Evolutionary conservation across 257 asterid genomes (phyloP).

Genomic region (Penstemon eatonii): DNA sequence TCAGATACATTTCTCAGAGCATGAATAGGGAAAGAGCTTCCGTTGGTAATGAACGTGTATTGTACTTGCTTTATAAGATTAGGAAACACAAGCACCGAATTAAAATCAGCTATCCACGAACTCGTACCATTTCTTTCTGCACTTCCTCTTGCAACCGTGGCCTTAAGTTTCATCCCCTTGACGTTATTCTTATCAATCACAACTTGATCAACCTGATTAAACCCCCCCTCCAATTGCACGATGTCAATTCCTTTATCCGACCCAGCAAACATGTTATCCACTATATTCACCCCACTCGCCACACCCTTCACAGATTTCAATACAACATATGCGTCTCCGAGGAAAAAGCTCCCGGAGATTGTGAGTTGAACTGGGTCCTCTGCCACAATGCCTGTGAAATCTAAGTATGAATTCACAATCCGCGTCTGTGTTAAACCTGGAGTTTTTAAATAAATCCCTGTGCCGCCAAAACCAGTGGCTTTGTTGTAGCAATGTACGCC

Average conservation of each 20-base stretch:
- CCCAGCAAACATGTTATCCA: slow-evolving; percentile 80
- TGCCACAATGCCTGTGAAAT: slow-evolving; percentile 79
- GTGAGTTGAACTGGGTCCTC: slow-evolving; percentile 94
- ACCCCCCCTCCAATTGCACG: slow-evolving; percentile 61
- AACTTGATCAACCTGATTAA: slow-evolving; percentile 61
- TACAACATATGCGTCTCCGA: slow-evolving; percentile 64
- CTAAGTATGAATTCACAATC: slow-evolving; percentile 71
- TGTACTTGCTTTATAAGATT: slow-evolving; percentile 53
- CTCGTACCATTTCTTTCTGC: slow-evolving; percentile 47
- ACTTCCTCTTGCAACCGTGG: slow-evolving; percentile 58
- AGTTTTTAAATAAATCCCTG: slow-evolving; percentile 61
- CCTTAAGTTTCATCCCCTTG: slow-evolving; percentile 62
- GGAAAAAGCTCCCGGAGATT: slow-evolving; percentile 63
- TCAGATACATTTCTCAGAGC: slow-evolving; percentile 55
- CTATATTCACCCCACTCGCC: slow-evolving; percentile 62
- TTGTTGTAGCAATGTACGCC: slow-evolving; percentile 93
- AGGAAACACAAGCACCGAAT: slow-evolving; percentile 62
- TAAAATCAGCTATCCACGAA: slow-evolving; percentile 72
- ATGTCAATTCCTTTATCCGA: slow-evolving; percentile 53
- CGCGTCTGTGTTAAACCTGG: slow-evolving; percentile 79
- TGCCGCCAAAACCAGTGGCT: slow-evolving; percentile 88
- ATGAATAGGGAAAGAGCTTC: slow-evolving; percentile 49
- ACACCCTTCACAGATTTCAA: slow-evolving; percentile 68
- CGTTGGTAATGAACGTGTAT: slow-evolving; percentile 54
- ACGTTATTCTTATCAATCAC: slow-evolving; percentile 59